Evolutionary conservation across 257 asterid species (phyloP).

Genomic region (Thymus quinquecostatus): DNA sequence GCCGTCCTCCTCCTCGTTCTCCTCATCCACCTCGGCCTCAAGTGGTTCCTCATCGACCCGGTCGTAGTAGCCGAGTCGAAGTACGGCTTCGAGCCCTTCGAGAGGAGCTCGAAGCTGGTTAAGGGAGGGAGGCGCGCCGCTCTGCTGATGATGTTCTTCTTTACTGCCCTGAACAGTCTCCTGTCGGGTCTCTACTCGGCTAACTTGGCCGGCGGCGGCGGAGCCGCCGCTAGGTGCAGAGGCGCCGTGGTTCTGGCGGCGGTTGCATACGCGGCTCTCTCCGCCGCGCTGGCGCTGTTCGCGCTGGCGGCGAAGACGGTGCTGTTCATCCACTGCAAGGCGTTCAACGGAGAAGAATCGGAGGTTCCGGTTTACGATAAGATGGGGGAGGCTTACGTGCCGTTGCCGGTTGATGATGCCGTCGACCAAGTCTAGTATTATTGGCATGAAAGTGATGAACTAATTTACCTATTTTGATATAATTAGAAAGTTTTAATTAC

Average conservation of each 20-base stretch:
- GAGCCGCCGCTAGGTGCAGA: not conserved
- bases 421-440: too few relatives aligned
- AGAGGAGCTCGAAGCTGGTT: slow-evolving; percentile 61
- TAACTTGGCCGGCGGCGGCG: not conserved
- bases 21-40: slow-evolving; percentile 41
- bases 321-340: slow-evolving; percentile 67
- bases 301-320: slow-evolving; percentile 42
- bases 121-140: slow-evolving; percentile 48
- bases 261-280: slow-evolving; percentile 42
- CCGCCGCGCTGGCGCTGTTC: slow-evolving; percentile 46
- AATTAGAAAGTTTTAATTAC: too few relatives aligned
- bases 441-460: too few relatives aligned
- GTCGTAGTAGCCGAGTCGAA: slow-evolving; percentile 64
- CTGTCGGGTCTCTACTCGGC: too few relatives aligned
- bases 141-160: slow-evolving; percentile 33
- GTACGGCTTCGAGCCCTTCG: slow-evolving; percentile 63
- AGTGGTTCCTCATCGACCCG: slow-evolving; percentile 51
- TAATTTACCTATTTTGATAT: too few relatives aligned
- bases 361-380: slow-evolving; percentile 57
- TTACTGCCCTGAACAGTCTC: slow-evolving; percentile 11
- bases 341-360: slow-evolving; percentile 50
- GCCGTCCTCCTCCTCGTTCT: slow-evolving; percentile 14
- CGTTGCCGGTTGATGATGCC: slow-evolving; percentile 29
- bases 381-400: slow-evolving; percentile 50
- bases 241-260: slow-evolving; percentile 39